Percentiles rank a stretch among this genome's conserved stretches.
Evolutionary conservation across 2,329 filamentous ascomycete species (phyloP).

Genomic region (Rhinocladiella mackenziei): DNA sequence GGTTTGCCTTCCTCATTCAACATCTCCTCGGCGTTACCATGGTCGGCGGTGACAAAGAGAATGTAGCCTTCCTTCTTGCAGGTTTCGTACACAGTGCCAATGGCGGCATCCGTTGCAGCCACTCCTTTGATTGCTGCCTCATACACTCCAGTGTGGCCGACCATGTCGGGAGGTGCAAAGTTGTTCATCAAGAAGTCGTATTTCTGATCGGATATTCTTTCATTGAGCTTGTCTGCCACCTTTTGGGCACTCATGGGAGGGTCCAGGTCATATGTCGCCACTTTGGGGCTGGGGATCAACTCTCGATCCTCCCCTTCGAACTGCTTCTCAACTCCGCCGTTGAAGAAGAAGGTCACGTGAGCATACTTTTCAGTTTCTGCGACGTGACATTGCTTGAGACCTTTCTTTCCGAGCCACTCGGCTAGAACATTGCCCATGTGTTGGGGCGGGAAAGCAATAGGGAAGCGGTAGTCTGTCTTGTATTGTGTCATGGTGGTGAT

Average conservation of each 20-base stretch:
- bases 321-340: constrained; percentile 94
- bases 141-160: constrained; percentile 96
- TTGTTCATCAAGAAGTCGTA: constrained; percentile 99
- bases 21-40: constrained; percentile 99
- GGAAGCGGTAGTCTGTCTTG: constrained; percentile 91
- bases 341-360: constrained; percentile 99
- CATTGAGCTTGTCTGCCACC: constrained; percentile 83
- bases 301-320: constrained; percentile 90
- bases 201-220: constrained; percentile 77
- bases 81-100: constrained; percentile 84
- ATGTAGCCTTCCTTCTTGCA: constrained; percentile 93
- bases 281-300: constrained; percentile 90
- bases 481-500: constrained; percentile 98
- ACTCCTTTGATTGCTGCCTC: constrained; percentile 84
- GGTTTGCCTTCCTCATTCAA: constrained; percentile 91
- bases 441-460: constrained; percentile 88
- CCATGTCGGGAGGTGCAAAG: constrained; percentile 99
- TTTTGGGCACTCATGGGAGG: constrained; percentile 93
- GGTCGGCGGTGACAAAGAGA: constrained; percentile 92
- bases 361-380: constrained; percentile 99
- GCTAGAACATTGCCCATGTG: constrained; percentile 97
- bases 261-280: constrained; percentile 89
- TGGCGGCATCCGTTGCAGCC: constrained; percentile 85
- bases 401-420: constrained; percentile 89
- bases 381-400: constrained; percentile 87